Conservation (phyloP, 116 monocot genomes). For the Phalaenopsis hybrid region DNA sequence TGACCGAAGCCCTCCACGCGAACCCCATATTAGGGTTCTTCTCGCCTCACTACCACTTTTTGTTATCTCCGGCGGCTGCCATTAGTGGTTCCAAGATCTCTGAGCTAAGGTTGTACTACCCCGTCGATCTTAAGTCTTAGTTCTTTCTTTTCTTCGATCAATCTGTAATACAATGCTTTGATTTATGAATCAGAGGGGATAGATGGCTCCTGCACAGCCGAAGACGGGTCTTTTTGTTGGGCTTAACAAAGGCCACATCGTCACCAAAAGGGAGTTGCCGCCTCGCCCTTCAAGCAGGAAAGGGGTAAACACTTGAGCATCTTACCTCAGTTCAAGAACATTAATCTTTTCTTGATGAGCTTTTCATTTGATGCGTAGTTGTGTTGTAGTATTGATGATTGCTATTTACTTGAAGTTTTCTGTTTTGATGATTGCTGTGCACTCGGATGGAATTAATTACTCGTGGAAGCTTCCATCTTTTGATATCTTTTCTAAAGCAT, state of each 20-base stretch:
- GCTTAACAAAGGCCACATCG: conserved; percentile 58
- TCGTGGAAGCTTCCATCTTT: too few species aligned
- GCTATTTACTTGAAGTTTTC: background rate
- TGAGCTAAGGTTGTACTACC: background rate
- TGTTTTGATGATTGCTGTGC: too few species aligned
- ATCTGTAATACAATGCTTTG: background rate
- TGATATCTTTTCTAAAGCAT: too few species aligned
- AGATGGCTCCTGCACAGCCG: conserved; percentile 50
- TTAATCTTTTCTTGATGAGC: too few species aligned
- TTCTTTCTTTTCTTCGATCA: background rate
- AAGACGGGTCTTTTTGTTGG: conserved; percentile 52
- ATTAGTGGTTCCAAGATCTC: background rate
- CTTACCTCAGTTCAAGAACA: too few species aligned
- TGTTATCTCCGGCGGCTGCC: background rate
- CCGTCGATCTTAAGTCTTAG: background rate
- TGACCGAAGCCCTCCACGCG: background rate
- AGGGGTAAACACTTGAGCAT: conserved; percentile 21
- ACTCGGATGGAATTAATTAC: too few species aligned
- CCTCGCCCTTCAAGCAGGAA: conserved; percentile 51
- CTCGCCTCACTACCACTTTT: background rate
- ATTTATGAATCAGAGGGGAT: background rate
- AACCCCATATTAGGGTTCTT: background rate
- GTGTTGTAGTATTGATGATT: background rate
- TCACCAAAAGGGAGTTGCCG: conserved; percentile 48
- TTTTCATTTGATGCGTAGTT: too few species aligned